Evolutionary conservation across 73 alveolate species (phyloP), one percentile per base, ranked within the genome.

Genomic region (Stentor roeselii): DNA sequence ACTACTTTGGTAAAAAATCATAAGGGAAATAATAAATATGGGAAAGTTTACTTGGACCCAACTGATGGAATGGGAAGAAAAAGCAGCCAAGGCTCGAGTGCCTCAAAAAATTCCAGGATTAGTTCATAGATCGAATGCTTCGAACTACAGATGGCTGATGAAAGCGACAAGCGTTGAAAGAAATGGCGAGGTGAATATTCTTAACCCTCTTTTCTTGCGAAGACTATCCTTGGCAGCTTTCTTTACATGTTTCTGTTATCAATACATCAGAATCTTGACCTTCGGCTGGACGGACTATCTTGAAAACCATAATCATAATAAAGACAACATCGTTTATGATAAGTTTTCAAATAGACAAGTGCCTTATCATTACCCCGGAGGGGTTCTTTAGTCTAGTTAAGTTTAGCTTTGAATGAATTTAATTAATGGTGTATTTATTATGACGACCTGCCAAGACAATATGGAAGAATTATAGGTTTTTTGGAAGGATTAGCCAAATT

Each of bases 321-420:
- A 0, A n/a, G 84, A 76, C 3, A 76, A 76, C 85, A 76, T 76
- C 74, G 67, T 76, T 67, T 76, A 76, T 41, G 84, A 76, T 30
- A 76, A 76, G 3, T 3, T 37, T 0, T 76, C 84, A n/a, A 27
- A 30, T 39, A 15, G 84, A 15, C 76, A 37, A 39, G 38, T 76
- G 6, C 84, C 84, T 0, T 76, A 76, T 2, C 80, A 67, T 67
- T 50, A 6, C 67, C 67, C 67, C 21, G 67, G 21, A 50, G 67
- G 67, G 21, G 6, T 6, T 21, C 67, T 21, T 50, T 50, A 50
- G 21, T 11, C 21, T 11, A 50, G 6, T 50, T 50, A 50, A 21
- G 6, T 50, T 50, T 6, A 50, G 6, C 67, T 50, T n/a, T n/a
- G n/a, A n/a, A n/a, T n/a, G n/a, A n/a, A n/a, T n/a, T n/a, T n/a